Percentiles rank a stretch among this genome's conserved stretches.
phyloP scores from a whole-genome alignment of 2,329 filamentous ascomycete species.

The Helotiales sp. region DNA sequence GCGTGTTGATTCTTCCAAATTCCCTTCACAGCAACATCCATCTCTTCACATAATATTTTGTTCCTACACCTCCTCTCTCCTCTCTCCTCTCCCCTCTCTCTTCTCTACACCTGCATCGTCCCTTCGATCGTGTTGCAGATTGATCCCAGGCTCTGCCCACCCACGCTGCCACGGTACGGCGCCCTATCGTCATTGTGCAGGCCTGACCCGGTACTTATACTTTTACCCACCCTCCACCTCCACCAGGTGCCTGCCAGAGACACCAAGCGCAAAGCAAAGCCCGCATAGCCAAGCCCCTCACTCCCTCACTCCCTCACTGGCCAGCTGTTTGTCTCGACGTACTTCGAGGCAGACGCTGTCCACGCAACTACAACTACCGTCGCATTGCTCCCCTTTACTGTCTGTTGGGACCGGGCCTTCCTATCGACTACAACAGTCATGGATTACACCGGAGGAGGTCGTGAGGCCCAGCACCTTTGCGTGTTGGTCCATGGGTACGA shows the following conservation, averaged over 20 bases:
- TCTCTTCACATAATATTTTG: background rate
- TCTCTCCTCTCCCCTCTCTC: no score
- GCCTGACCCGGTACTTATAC: background rate
- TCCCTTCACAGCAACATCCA: background rate
- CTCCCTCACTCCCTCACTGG: no score
- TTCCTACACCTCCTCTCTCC: no score
- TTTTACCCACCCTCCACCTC: background rate
- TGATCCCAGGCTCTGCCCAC: background rate
- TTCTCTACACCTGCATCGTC: background rate
- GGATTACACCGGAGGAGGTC: conserved; percentile 57
- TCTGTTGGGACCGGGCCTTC: conserved; percentile 45
- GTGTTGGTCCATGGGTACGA: conserved; percentile 72
- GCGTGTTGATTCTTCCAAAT: background rate
- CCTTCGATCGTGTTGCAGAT: background rate
- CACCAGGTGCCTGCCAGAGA: no score
- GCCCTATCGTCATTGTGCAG: conserved; percentile 6
- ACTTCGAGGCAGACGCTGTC: conserved; percentile 45
- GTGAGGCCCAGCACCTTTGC: conserved; percentile 71
- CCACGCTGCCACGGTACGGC: background rate
- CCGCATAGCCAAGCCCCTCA: conserved; percentile 1
- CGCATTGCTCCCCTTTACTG: conserved; percentile 43
- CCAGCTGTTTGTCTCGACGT: conserved; percentile 47
- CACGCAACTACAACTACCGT: conserved; percentile 41
- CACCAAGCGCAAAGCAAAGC: no score
- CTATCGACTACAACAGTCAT: conserved; percentile 45